phyloP scores from a whole-genome alignment of 192 early-diverging fungal genomes.

The Dispira simplex region DNA sequence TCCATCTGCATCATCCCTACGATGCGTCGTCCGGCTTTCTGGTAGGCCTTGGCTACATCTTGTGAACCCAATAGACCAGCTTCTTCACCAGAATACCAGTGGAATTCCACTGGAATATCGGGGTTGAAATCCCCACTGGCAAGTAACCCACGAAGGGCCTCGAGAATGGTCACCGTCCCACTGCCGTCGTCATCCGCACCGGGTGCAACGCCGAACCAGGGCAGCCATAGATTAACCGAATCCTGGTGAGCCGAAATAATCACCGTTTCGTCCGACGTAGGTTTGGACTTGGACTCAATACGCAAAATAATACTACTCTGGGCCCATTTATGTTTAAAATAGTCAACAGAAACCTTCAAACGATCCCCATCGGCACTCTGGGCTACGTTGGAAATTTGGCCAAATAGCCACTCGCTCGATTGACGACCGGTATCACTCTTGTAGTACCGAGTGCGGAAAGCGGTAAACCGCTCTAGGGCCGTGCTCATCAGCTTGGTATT shows the following conservation, averaged over 20 bases:
- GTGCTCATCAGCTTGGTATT: constrained; percentile 47
- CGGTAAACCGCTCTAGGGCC: constrained; percentile 58
- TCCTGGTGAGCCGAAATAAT: constrained; percentile 88
- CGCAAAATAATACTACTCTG: constrained; percentile 76
- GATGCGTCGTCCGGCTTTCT: constrained; percentile 35
- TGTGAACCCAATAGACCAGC: constrained; percentile 81
- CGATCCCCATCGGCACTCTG: constrained; percentile 13
- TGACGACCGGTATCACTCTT: constrained; percentile 46
- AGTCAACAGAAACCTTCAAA: constrained; percentile 43
- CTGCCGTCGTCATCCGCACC: constrained; percentile 86
- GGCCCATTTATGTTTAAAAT: constrained; percentile 66
- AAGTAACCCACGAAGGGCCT: constrained; percentile 65
- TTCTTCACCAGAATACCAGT: constrained; percentile 90
- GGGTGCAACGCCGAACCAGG: constrained; percentile 54
- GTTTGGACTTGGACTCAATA: constrained; percentile 36
- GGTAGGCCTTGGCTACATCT: constrained; percentile 58
- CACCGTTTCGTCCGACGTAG: constrained; percentile 38
- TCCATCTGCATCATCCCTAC: constrained; percentile 77
- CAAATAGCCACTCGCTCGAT: constrained; percentile 54
- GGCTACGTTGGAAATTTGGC: constrained; percentile 33
- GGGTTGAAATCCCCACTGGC: constrained; percentile 44
- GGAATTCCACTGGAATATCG: constrained; percentile 74
- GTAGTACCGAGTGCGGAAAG: constrained; percentile 85
- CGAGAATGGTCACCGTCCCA: constrained; percentile 79
- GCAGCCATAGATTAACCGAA: constrained; percentile 72